These are phyloP conservation scores for Jackrogersella minutella DNA, from an alignment of 495 filamentous ascomycete species.

Conservation along the genomic window DNA sequence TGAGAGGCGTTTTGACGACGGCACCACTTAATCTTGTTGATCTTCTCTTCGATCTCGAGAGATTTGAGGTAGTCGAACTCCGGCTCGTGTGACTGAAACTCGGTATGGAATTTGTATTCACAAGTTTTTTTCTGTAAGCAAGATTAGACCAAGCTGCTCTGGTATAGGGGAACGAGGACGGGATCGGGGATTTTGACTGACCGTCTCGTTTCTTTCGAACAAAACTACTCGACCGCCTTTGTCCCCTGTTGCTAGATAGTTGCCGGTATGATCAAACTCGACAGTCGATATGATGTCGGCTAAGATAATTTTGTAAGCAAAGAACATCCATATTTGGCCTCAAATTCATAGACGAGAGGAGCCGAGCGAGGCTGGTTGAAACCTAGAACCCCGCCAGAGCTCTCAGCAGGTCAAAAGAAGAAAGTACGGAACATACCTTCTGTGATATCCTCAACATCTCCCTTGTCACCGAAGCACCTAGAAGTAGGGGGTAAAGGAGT, in stretches of 20 bases:
- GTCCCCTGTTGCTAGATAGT: slow-evolving; percentile 97
- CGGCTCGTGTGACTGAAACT: slow-evolving; percentile 98
- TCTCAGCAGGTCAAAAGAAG: slow-evolving; percentile 6
- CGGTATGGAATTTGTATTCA: slow-evolving; percentile 99
- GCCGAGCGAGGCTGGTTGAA: not conserved
- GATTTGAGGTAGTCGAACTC: slow-evolving; percentile 99
- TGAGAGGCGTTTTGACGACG: slow-evolving; percentile 96
- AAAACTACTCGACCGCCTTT: slow-evolving; percentile 96
- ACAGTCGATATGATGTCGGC: slow-evolving; percentile 99
- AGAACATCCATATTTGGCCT: not conserved
- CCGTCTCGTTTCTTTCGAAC: slow-evolving; percentile 97
- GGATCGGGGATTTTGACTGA: slow-evolving; percentile 55
- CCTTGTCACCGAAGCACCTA: slow-evolving; percentile 99
- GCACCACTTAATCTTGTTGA: slow-evolving; percentile 99
- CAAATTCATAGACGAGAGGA: slow-evolving; percentile 4
- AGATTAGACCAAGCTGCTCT: slow-evolving; percentile 30
- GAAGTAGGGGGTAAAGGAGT: slow-evolving; percentile 12
- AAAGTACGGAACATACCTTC: slow-evolving; percentile 72
- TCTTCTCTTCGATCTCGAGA: slow-evolving; percentile 99
- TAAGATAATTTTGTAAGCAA: slow-evolving; percentile 52
- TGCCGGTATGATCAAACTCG: slow-evolving; percentile 98
- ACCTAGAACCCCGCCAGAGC: not conserved
- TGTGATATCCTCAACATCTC: slow-evolving; percentile 99
- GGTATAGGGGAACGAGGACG: not conserved
- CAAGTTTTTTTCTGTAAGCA: slow-evolving; percentile 96